Conservation (phyloP, 345 rosid species). For the Trapa incisa region DNA sequence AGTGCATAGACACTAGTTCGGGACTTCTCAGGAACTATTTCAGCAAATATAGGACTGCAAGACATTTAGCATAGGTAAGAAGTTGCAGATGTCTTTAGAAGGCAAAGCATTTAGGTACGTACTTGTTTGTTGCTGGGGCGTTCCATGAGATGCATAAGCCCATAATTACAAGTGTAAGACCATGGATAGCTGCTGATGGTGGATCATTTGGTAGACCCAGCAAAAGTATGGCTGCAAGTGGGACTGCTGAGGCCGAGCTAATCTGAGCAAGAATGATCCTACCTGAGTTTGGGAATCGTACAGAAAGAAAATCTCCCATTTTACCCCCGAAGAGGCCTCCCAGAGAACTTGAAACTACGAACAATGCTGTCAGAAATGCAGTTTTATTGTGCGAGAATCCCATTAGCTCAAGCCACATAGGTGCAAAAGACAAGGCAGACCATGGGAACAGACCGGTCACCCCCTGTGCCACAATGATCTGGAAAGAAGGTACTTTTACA, state of each 20-base stretch:
- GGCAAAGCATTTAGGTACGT: constrained; percentile 5
- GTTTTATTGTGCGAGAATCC: constrained; percentile 74
- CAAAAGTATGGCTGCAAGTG: constrained; percentile 69
- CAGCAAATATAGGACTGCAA: constrained; percentile 81
- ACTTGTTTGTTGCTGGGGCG: constrained; percentile 89
- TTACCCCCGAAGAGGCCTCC: constrained; percentile 84
- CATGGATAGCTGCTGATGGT: constrained; percentile 40
- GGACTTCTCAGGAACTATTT: constrained; percentile 76
- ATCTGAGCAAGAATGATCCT: constrained; percentile 79
- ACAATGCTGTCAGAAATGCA: constrained; percentile 48
- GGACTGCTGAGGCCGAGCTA: constrained; percentile 79
- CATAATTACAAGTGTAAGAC: constrained; percentile 40
- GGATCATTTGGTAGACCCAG: constrained; percentile 67
- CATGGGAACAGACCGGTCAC: constrained; percentile 79
- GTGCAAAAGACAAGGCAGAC: constrained; percentile 78
- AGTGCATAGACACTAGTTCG: constrained; percentile 72
- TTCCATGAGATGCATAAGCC: constrained; percentile 81
- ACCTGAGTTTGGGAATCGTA: constrained; percentile 58
- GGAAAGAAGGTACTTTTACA: constrained; percentile 59
- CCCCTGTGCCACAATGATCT: constrained; percentile 83
- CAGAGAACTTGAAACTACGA: constrained; percentile 56
- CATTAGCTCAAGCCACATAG: constrained; percentile 86
- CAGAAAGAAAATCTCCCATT: constrained; percentile 69
- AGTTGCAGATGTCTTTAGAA: not conserved
- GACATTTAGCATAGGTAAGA: not conserved